Evolutionary conservation across 768 basidiomycete genomes (phyloP), one percentile per base, ranked within the genome.

Genomic region (Coprinopsis marcescibilis): DNA sequence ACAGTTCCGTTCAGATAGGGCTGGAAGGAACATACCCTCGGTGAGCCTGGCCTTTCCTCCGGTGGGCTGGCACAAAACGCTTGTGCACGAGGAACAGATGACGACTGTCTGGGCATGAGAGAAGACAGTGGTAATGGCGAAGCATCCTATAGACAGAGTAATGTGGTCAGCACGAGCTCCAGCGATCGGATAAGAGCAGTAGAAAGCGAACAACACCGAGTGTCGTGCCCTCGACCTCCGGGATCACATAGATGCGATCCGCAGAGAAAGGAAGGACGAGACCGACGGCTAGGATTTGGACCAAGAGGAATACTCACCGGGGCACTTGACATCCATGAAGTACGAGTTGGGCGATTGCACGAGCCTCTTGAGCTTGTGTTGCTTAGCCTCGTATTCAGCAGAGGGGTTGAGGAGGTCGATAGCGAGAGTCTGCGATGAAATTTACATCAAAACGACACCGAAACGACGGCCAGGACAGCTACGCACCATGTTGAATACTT

Each of bases 241-340:
- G n/a, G n/a, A 40, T 23, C 33, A 29, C 33, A 20, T 26, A 36
- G 19, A 30, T 25, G 36, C 25, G 26, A 45, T 25, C 40, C 25
- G 17, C n/a, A 4, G 21, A 17, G 3, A 30, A n/a, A 23, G 32
- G 48, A 27, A 34, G 26, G 30, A 35, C 19, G 37, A 29, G 13
- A 41, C 37, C 35, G 17, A 33, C 27, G 47, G 21, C 23, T 24
- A 34, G 46, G 25, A 49, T 15, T 32, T 19, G 23, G n/a, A 21
- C 27, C n/a, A 42, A 32, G 29, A 20, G 17, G 24, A 24, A 39
- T 21, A 71, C 83, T 50, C 52, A 91, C 90, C 93, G 59, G 95
- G 85, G 73, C 95, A 98, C 72, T 98, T 99, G 60, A 98, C 94
- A 62, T 99, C 96, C 96, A 99, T 98, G 75, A 98, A 98, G 75